Conservation (phyloP, 805 yeast species). For the Cyberlindnera galapagoensis region DNA sequence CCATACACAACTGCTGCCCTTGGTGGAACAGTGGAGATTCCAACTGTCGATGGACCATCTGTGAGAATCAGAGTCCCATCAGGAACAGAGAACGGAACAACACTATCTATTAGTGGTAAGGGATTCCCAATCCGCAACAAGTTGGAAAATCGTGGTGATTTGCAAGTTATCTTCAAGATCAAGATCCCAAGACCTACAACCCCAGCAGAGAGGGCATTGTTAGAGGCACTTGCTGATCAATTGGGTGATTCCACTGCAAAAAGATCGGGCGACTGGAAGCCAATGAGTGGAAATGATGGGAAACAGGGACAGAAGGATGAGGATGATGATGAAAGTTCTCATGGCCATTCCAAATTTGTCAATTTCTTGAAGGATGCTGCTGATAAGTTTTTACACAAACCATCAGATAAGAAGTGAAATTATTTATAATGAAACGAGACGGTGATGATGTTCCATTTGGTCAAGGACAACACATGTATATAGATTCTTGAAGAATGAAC, state of each 20-base stretch:
- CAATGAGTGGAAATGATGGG: background rate
- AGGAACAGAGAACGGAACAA: slow-evolving; percentile 76
- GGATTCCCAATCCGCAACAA: slow-evolving; percentile 71
- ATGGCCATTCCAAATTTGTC: slow-evolving; percentile 12
- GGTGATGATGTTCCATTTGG: background rate
- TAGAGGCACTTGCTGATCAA: slow-evolving; percentile 94
- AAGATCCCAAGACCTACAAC: slow-evolving; percentile 68
- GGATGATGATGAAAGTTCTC: slow-evolving; percentile 2
- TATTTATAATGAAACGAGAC: background rate
- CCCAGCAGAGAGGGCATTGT: slow-evolving; percentile 78
- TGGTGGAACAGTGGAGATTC: slow-evolving; percentile 89
- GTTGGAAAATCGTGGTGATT: slow-evolving; percentile 63
- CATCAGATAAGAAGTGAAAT: slow-evolving; percentile 8
- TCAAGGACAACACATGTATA: background rate
- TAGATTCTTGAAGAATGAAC: no score
- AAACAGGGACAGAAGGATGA: background rate
- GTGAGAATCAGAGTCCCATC: slow-evolving; percentile 74
- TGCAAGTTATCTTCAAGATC: slow-evolving; percentile 69
- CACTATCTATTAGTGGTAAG: slow-evolving; percentile 70
- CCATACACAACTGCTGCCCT: slow-evolving; percentile 95
- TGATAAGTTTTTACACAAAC: slow-evolving; percentile 13
- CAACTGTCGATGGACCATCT: slow-evolving; percentile 77
- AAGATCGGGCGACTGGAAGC: slow-evolving; percentile 34
- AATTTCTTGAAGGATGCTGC: slow-evolving; percentile 15
- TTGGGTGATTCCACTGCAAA: slow-evolving; percentile 75